These are phyloP conservation scores for Trichoderma gracile DNA, from an alignment of 2,329 filamentous ascomycete genomes.

Conservation along the genomic window DNA sequence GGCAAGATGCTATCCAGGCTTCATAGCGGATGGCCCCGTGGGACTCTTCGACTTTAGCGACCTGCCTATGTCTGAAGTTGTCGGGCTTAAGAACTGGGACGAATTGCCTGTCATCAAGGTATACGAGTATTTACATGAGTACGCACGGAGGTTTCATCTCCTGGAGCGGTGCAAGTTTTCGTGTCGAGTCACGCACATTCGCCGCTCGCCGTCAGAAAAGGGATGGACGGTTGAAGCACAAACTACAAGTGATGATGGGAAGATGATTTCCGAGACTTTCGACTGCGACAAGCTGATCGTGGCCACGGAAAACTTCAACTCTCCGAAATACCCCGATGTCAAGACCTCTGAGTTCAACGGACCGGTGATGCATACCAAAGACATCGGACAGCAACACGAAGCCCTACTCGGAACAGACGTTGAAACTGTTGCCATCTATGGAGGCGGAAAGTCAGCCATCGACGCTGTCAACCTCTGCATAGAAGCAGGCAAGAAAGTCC, in stretches of 20 bases:
- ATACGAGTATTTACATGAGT: slow-evolving; percentile 4
- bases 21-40: slow-evolving; percentile 15
- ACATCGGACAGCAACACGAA: slow-evolving; percentile 2
- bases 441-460: slow-evolving; percentile 8
- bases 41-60: slow-evolving; percentile 18
- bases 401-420: neutral
- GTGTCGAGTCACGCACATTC: neutral
- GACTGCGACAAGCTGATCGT: slow-evolving; percentile 8
- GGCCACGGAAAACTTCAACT: neutral
- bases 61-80: neutral
- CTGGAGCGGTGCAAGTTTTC: slow-evolving; percentile 12
- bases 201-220: neutral
- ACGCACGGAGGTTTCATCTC: neutral
- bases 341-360: neutral
- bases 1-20: slow-evolving; percentile 13
- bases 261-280: neutral
- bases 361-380: slow-evolving; percentile 1
- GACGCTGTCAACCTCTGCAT: slow-evolving; percentile 10
- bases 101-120: slow-evolving; percentile 10
- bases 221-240: neutral
- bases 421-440: slow-evolving; percentile 1
- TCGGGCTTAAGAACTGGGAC: slow-evolving; percentile 11
- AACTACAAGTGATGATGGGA: neutral
- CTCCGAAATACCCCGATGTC: neutral
- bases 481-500: slow-evolving; percentile 6